A percentile compares a stretch with the other conserved stretches of the same genome.
Evolutionary conservation across 192 early-diverging fungal genomes (phyloP).

Genomic region (Gryganskiella cystojenkinii): DNA sequence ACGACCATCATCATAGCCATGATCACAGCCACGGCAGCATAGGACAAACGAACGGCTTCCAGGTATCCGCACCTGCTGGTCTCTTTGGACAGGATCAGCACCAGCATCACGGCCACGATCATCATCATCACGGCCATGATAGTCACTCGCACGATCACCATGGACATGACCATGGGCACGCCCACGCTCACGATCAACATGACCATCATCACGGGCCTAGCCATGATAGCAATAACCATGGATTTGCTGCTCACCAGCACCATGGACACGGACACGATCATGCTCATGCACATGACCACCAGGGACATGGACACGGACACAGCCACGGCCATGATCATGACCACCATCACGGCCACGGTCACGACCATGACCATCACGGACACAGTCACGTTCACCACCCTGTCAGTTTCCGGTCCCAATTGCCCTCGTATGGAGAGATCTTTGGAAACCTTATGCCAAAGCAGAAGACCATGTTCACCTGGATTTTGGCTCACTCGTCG

Average conservation of each 20-base stretch:
- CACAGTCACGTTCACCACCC: slow-evolving; percentile 20
- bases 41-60: slow-evolving; percentile 10
- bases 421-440: slow-evolving; percentile 55
- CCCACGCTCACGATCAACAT: too few relatives aligned
- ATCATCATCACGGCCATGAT: slow-evolving; percentile 14
- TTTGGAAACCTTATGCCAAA: slow-evolving; percentile 53
- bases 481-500: slow-evolving; percentile 55
- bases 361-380: neutral
- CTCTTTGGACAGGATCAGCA: slow-evolving; percentile 16
- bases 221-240: slow-evolving; percentile 1
- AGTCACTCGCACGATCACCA: neutral
- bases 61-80: neutral
- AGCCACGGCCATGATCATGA: slow-evolving; percentile 12
- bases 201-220: neutral
- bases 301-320: slow-evolving; percentile 11
- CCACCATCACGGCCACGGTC: slow-evolving; percentile 1
- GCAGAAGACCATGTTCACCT: slow-evolving; percentile 68
- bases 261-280: neutral
- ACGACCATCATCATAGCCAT: slow-evolving; percentile 10
- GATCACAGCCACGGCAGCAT: too few relatives aligned
- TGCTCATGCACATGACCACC: neutral
- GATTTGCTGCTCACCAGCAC: neutral
- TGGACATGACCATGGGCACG: slow-evolving; percentile 7
- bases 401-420: slow-evolving; percentile 43
- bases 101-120: slow-evolving; percentile 5